Base-by-base conservation (phyloP, 163 green algal genomes). In the Scenedesmus sp. region DNA sequence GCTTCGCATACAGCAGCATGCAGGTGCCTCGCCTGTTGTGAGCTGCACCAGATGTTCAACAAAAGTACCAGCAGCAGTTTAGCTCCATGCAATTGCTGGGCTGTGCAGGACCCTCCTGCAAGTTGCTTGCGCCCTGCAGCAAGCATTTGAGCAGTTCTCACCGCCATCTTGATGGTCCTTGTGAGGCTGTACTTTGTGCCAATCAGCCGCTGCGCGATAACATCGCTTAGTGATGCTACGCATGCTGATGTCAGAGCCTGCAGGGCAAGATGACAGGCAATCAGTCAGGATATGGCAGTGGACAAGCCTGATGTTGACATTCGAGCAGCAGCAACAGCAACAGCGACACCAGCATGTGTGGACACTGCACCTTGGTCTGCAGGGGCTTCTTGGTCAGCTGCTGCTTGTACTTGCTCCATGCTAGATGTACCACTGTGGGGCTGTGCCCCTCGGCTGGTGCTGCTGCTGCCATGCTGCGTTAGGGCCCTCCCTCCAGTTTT, bases 111-210 rank as follows among this genome's bases (percentile, higher is more conserved):
- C 77, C 8, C 6, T 84, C 9, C 77, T 84, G 46, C n/a, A 46
- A 46, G 34, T 46, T 46, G 34, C 34, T 46, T 46, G 34, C 34
- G 34, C 34, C 34, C 34, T 60, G 18, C 12, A 34, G 4, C 1
- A 86, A n/a, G 16, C 4, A 4, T 23, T 26, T 86, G 4, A 86
- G 3, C 13, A 5, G 3, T 10, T 57, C 87, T 86, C 13, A 92
- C 88, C 90, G 90, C 90, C 70, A 93, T 86, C 34, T 93, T 93
- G 13, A 93, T 23, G 12, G 90, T 93, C n/a, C 90, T 82, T 6
- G 6, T 9, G 46, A 89, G 55, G 57, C 87, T 86, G 90, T 93
- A 93, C 55, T 64, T 81, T 26, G n/a, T n/a, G 18, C 90, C 83
- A 57, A 86, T 86, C 83, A 93, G 16, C 5, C n/a, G 62, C 90